Evolutionary conservation across 495 filamentous ascomycete genomes (phyloP), one percentile per base, ranked within the genome.

Genomic region (Penicillium tannophilum): DNA sequence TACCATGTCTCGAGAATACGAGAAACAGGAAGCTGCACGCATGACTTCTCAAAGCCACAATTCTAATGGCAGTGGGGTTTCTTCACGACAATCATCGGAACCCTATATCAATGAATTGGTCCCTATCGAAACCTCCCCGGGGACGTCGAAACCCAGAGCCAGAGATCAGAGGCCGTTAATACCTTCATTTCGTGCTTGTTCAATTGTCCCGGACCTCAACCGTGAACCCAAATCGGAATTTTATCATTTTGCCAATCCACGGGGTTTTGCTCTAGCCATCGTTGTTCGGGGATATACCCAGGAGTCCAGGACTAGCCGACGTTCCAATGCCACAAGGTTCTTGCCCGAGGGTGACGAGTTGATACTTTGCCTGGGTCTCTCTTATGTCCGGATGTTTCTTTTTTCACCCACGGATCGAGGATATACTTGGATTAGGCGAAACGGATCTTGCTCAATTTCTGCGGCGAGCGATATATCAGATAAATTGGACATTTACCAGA

Each of bases 21-120:
- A 83, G 65, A 73, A 68, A 31, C 77, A 82, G 55, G 80, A 81
- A 58, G 76, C 81, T 6, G 63, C 76, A 33, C 74, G 80, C 12
- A 83, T 83, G 81, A 59, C 72, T 10, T 68, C 65, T 20, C 69
- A 75, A 12, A 60, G 6, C 12, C 46, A 49, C 33, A 26, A 31
- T 46, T 35, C 52, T 6, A 47, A 36, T 35, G 45, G 43, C 44
- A 59, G 53, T 45, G 59, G 60, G 35, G 54, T 59, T 24, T 60
- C 65, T 9, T 59, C 58, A 9, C 53, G 64, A 28, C 58, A 72
- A 4, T 43, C 69, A 35, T 23, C 20, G 20, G 77, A 82, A 54
- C 72, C 75, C 0, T 83, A 79, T 59, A 82, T 83, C 65, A 82
- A 82, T 60, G 73, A 79, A 42, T 74, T 80, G 30, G 76, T 83